phyloP scores from a whole-genome alignment of 1,284 basidiomycete genomes.

The Pseudozyma pruni region DNA sequence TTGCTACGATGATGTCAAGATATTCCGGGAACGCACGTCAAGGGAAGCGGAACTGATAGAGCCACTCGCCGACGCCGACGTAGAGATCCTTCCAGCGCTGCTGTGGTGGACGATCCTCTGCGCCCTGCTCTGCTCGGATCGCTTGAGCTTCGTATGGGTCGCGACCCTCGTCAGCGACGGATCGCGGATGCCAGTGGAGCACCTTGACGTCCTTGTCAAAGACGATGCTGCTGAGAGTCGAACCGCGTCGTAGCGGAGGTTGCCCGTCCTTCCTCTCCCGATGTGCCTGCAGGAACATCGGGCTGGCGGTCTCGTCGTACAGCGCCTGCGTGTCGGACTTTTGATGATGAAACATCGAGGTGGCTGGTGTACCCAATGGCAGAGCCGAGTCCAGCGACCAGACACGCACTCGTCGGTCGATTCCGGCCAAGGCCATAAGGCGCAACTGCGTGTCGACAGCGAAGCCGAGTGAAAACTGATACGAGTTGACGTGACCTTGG shows the following conservation, averaged over 20 bases:
- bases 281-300: background rate
- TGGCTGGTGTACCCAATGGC: slow-evolving; percentile 10
- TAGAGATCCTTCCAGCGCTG: slow-evolving; percentile 27
- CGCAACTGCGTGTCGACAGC: slow-evolving; percentile 16
- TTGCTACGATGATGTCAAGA: no score
- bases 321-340: background rate
- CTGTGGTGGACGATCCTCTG: background rate
- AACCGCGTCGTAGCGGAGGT: background rate
- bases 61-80: slow-evolving; percentile 18
- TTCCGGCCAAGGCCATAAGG: slow-evolving; percentile 28
- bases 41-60: slow-evolving; percentile 39
- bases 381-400: slow-evolving; percentile 37
- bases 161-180: slow-evolving; percentile 7
- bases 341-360: slow-evolving; percentile 4
- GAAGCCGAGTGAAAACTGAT: slow-evolving; percentile 19
- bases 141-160: slow-evolving; percentile 15
- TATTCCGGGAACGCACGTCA: slow-evolving; percentile 5
- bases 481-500: slow-evolving; percentile 38
- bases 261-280: background rate
- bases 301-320: slow-evolving; percentile 7
- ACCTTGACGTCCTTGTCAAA: slow-evolving; percentile 13
- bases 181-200: slow-evolving; percentile 31
- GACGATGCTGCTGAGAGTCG: slow-evolving; percentile 10
- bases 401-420: slow-evolving; percentile 25
- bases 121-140: background rate